Evolutionary conservation across 164 flowering plant genomes (phyloP).

Genomic region (Aristolochia contorta): DNA sequence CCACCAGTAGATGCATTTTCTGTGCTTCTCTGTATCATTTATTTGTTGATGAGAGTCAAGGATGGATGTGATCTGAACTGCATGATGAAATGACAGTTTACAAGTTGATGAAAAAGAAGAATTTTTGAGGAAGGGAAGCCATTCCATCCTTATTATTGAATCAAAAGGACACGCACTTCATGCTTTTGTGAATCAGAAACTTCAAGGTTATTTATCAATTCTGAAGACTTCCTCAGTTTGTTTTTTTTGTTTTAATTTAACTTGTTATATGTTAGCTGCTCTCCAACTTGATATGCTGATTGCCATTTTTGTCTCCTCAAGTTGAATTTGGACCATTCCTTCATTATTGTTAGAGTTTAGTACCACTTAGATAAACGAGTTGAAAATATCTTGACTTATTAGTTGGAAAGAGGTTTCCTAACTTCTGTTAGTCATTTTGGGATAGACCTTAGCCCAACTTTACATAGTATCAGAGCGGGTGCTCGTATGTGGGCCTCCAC

Average conservation of each 20-base stretch:
- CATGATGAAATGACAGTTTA: constrained; percentile 40
- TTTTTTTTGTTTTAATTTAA: not conserved
- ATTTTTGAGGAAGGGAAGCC: constrained; percentile 42
- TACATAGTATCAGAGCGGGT: too few relatives aligned
- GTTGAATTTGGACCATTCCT: too few relatives aligned
- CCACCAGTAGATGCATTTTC: not conserved
- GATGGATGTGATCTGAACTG: constrained; percentile 3
- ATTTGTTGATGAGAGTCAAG: not conserved
- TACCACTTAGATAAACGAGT: too few relatives aligned
- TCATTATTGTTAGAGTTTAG: too few relatives aligned
- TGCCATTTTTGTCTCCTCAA: too few relatives aligned
- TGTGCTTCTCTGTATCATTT: not conserved
- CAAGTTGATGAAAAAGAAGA: constrained; percentile 50
- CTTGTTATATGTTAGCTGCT: too few relatives aligned
- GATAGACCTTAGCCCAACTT: too few relatives aligned
- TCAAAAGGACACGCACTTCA: constrained; percentile 95
- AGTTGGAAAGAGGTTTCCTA: too few relatives aligned
- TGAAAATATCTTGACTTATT: too few relatives aligned
- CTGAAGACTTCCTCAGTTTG: constrained; percentile 6
- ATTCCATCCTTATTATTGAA: constrained; percentile 53
- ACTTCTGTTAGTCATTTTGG: too few relatives aligned
- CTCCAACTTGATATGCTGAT: too few relatives aligned
- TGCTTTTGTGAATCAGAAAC: constrained; percentile 74
- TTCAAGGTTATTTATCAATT: constrained; percentile 43
- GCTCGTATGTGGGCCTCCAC: too few relatives aligned